Percentiles rank a stretch among this genome's conserved stretches.
These are phyloP conservation scores for Helenozyma rhizophorensis DNA, from an alignment of 805 yeast species.

Conservation along the genomic window DNA sequence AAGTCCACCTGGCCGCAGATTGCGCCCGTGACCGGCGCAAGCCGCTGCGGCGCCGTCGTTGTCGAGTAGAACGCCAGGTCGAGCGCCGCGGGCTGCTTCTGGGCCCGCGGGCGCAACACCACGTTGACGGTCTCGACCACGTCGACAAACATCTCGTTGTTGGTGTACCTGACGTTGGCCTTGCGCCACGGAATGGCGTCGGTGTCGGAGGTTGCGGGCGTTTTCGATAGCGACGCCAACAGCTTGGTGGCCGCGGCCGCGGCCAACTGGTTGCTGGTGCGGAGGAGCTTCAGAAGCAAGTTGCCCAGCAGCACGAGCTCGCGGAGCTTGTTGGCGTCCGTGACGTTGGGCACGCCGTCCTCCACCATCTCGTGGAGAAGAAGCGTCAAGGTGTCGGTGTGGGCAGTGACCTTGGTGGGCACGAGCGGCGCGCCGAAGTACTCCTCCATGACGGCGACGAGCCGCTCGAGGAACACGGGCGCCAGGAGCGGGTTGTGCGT, in stretches of 20 bases:
- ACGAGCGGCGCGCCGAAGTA: conserved; percentile 58
- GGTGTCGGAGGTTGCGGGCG: conserved; percentile 4
- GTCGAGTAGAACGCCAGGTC: conserved; percentile 23
- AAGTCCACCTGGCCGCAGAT: conserved; percentile 64
- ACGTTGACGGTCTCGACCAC: conserved; percentile 62
- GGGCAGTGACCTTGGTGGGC: conserved; percentile 56
- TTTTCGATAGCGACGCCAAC: conserved; percentile 14
- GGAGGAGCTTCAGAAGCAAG: conserved; percentile 48
- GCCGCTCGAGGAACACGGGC: conserved; percentile 44
- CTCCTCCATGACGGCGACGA: conserved; percentile 50
- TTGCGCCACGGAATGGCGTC: conserved; percentile 70
- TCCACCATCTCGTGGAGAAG: conserved; percentile 76
- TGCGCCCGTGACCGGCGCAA: conserved; percentile 45
- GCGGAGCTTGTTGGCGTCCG: conserved; percentile 66
- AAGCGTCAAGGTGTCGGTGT: conserved; percentile 66
- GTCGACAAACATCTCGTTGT: conserved; percentile 86
- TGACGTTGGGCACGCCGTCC: conserved; percentile 65
- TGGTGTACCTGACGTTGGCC: conserved; percentile 62
- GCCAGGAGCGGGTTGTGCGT: conserved; percentile 50
- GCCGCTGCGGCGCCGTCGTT: conserved; percentile 11
- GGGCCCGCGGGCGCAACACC: conserved; percentile 31
- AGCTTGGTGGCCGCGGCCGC: conserved; percentile 20
- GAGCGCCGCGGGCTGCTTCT: conserved; percentile 7
- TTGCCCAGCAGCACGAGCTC: conserved; percentile 67
- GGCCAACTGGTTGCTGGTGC: conserved; percentile 35